Percentiles rank a stretch among this genome's conserved stretches.
Evolutionary conservation across 108 stramenopile species (phyloP).

Genomic region (Cyclotella choctawhatcheeana): DNA sequence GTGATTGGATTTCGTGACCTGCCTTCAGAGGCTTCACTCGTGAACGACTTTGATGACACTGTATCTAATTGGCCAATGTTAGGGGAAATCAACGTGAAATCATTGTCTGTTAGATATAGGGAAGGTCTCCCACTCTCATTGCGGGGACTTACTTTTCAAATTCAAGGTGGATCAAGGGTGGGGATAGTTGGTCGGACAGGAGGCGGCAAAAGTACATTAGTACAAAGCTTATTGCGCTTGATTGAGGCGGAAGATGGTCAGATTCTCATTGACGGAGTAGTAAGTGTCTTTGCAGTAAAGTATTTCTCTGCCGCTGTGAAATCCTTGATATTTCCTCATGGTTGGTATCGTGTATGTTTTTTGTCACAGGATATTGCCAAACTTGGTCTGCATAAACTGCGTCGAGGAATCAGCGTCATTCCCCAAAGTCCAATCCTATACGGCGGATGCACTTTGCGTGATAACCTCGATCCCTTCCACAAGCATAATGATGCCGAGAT

Average conservation of each 20-base stretch:
- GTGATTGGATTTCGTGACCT: slow-evolving; percentile 76
- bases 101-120: slow-evolving; percentile 84
- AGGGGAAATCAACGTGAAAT: slow-evolving; percentile 70
- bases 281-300: not conserved
- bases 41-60: slow-evolving; percentile 52
- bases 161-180: slow-evolving; percentile 71
- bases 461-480: slow-evolving; percentile 94
- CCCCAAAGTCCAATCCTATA: slow-evolving; percentile 94
- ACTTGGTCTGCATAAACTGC: slow-evolving; percentile 87
- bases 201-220: slow-evolving; percentile 71
- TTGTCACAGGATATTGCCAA: slow-evolving; percentile 59
- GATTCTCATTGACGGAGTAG: slow-evolving; percentile 86
- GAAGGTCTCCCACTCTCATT: slow-evolving; percentile 74
- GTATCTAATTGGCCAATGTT: slow-evolving; percentile 70
- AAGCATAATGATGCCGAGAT: slow-evolving; percentile 60
- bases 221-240: slow-evolving; percentile 79
- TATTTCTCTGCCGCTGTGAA: no score
- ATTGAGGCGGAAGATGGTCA: slow-evolving; percentile 80
- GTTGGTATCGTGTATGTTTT: no score
- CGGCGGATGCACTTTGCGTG: slow-evolving; percentile 87
- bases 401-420: slow-evolving; percentile 87
- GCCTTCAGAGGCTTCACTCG: slow-evolving; percentile 71
- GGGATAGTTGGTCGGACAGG: slow-evolving; percentile 81
- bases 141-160: slow-evolving; percentile 59
- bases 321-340: not conserved